Base-by-base conservation (phyloP, 352 stramenopile species). In the Globisporangium nodosum region DNA sequence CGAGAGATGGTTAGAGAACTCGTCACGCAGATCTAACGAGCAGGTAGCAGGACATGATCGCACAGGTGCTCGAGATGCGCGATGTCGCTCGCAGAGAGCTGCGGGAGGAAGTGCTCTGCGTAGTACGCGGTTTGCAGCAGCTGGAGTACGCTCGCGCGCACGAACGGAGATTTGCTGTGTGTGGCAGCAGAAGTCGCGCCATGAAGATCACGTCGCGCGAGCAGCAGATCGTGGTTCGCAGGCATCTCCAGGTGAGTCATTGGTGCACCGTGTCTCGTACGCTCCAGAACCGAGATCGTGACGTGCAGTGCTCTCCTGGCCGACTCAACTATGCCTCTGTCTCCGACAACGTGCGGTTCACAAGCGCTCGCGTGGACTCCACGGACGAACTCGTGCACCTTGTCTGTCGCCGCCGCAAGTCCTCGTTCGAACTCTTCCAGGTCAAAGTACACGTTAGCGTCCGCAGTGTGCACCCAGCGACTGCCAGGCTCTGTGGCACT, bases 91-190 rank as follows among this genome's bases (percentile, higher is more conserved):
- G 55, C 24, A 6, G 67, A 52, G 18, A 80, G 24, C 47, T 58
- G 37, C 3, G 20, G 2, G 15, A 76, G 42, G 51, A 80, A 80
- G 2, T 47, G 30, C 13, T 58, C 52, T 13, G 52, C 50, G 39
- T 76, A 78, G 30, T 80, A 72, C 4, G 59, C 16, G 24, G 69
- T 80, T 20, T 80, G 71, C 20, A 80, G 56, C 8, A 80, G 56
- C 59, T 80, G 69, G 3, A 80, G 63, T 43, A 80, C 64, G 2
- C 66, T 72, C 24, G 69, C 71, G 18, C 69, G 71, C 51, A 64
- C 65, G 53, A 72, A 80, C 5, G 49, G 24, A 24, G 11, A 42
- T 33, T 54, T 46, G 43, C 31, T 9, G 11, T 30, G 2, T 20
- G 18, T 47, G 40, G 13, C 40, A n/a, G 12, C 13, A 46, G 42